These are phyloP conservation scores for Agaricus sinodeliciosus DNA, from an alignment of 768 basidiomycete genomes.

Conservation along the genomic window DNA sequence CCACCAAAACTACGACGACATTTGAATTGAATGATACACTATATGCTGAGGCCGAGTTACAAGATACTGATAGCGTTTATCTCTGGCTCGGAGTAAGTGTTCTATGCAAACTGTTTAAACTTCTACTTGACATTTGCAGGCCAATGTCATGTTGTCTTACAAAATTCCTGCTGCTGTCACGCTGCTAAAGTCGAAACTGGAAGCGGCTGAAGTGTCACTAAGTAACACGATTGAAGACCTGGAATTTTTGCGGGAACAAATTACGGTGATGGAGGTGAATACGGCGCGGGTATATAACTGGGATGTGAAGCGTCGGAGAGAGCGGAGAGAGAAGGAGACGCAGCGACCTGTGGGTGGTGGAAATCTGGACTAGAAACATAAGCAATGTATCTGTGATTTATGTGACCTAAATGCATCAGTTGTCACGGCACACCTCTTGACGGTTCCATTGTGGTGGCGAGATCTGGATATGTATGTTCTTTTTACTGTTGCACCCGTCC, in stretches of 20 bases:
- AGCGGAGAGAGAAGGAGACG: slow-evolving; percentile 28
- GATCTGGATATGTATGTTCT: no score
- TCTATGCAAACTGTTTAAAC: background rate
- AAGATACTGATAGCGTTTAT: slow-evolving; percentile 84
- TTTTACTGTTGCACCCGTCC: no score
- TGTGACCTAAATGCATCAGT: background rate
- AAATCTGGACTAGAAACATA: background rate
- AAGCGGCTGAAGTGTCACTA: slow-evolving; percentile 59
- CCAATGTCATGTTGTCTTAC: slow-evolving; percentile 97
- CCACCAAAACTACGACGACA: slow-evolving; percentile 60
- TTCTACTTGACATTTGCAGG: slow-evolving; percentile 38
- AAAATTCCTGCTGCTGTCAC: slow-evolving; percentile 70
- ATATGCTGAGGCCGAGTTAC: slow-evolving; percentile 84
- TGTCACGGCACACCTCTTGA: no score
- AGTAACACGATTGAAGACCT: slow-evolving; percentile 77
- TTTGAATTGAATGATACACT: slow-evolving; percentile 97
- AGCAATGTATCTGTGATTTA: no score
- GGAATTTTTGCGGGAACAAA: slow-evolving; percentile 89
- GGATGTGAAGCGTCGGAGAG: slow-evolving; percentile 83
- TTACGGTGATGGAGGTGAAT: slow-evolving; percentile 95
- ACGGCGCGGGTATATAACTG: slow-evolving; percentile 95
- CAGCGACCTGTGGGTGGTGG: background rate
- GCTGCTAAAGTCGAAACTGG: slow-evolving; percentile 70
- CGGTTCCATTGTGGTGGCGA: no score
- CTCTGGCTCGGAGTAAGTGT: slow-evolving; percentile 89